Evolutionary conservation across 306 rosid genomes (phyloP), one percentile per base, ranked within the genome.

Genomic region (Rosa lucieae): DNA sequence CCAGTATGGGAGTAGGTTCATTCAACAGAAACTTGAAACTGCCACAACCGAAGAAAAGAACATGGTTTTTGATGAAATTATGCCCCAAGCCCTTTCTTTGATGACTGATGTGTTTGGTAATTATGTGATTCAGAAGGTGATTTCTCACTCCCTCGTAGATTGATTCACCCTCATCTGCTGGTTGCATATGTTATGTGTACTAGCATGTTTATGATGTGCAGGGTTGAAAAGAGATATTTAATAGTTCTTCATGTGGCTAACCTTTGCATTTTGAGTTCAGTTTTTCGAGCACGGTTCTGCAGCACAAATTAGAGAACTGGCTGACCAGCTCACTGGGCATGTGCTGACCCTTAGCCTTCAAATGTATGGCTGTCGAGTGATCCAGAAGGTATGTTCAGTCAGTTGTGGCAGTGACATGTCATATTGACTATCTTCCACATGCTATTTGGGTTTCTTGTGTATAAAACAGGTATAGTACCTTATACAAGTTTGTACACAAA

Each of bases 81-180:
- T 90, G 98, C 99, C 98, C 3, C 94, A 96, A 70, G 98, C 92
- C 70, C 95, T 91, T 44, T 87, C 91, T 79, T 84, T 94, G 84
- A 94, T 92, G 98, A 94, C 97, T 21, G 98, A 94, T 48, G 98
- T 94, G 70, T 94, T 94, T 67, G 98, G 98, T 82, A 94, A 94
- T 85, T 94, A 94, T 79, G 97, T 94, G 80, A 90, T 94, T 84
- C 98, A 94, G 83, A 92, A 94, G 99, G 99, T 94, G 85, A 84
- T 55, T 20, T 9, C 32, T 32, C 26, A 12, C 35, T 67, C 14
- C 61, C 9, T 21, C 13, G 62, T 32, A 77, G 29, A 76, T 68
- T 79, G 13, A 29, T 68, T 35, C 63, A 26, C 40, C 55, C 62
- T 59, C 56, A 12, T 48, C 17, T 77, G 77, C 59, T 23, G 61